A percentile compares a stretch with the other conserved stretches of the same genome.
Evolutionary conservation across 73 alveolate species (phyloP).

Genomic region (Paramecium caudatum): DNA sequence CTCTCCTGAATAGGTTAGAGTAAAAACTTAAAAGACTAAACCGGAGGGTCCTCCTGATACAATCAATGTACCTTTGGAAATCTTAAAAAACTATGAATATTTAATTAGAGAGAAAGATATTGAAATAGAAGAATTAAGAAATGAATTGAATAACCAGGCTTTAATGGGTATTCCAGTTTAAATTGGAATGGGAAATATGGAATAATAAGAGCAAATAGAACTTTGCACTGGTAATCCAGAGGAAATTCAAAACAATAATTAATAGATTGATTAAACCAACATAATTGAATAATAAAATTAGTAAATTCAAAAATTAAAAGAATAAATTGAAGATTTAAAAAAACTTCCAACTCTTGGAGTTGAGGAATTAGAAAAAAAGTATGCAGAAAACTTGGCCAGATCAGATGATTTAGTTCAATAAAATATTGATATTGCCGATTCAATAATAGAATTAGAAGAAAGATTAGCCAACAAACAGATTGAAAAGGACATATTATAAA

Average conservation of each 20-base stretch:
- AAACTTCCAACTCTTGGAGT: background rate
- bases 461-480: conserved; percentile 4
- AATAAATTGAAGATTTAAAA: background rate
- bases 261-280: too few species aligned
- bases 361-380: background rate
- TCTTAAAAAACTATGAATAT: background rate
- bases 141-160: background rate
- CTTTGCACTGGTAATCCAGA: background rate
- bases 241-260: background rate
- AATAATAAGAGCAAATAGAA: background rate
- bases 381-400: background rate
- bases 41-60: too few species aligned
- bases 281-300: too few species aligned
- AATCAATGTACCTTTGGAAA: conserved; percentile 20
- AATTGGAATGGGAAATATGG: conserved; percentile 6
- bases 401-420: background rate
- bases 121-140: background rate
- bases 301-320: background rate
- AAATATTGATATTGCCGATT: conserved; percentile 16
- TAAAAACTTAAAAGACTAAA: too few species aligned
- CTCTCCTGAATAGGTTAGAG: conserved; percentile 4
- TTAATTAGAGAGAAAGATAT: conserved; percentile 21
- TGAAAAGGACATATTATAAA: background rate
- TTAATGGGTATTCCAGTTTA: background rate
- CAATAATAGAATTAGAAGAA: background rate